A percentile compares a stretch with the other conserved stretches of the same genome.
These are phyloP conservation scores for Wallacemonas sp. DNA, from an alignment of 208 protist species.

Conservation along the genomic window DNA sequence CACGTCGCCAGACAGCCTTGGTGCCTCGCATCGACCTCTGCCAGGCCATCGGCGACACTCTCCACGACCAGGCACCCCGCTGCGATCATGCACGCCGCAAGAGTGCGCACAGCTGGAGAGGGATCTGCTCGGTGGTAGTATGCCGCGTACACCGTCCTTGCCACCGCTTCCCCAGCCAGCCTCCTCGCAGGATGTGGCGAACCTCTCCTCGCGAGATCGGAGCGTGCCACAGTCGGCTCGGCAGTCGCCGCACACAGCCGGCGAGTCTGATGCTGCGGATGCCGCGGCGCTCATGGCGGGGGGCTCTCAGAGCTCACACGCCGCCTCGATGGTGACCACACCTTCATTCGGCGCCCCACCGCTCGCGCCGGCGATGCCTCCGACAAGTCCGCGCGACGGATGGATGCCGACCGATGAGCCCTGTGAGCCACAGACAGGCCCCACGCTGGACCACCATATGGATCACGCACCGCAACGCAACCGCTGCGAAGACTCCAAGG, in stretches of 20 bases:
- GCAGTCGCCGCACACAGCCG: neutral
- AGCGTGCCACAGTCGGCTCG: neutral
- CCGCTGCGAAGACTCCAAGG: neutral
- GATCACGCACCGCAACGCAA: neutral
- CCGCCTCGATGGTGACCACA: no score
- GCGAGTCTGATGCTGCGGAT: neutral
- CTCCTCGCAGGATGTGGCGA: no score
- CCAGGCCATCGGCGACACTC: conserved; percentile 3
- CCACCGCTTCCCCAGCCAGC: neutral
- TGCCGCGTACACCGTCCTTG: no score
- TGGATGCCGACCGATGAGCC: no score
- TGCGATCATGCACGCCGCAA: neutral
- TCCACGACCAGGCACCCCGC: conserved; percentile 1
- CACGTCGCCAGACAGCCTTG: neutral
- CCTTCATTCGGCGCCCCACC: neutral
- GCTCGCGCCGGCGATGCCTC: neutral
- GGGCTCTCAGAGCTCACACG: no score
- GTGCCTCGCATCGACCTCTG: neutral
- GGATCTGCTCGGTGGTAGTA: neutral
- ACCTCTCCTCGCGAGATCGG: no score
- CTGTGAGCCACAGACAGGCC: no score
- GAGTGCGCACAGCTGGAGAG: neutral
- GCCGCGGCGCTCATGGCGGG: no score
- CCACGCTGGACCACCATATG: neutral
- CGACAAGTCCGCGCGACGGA: no score